Conservation (phyloP, 176 grass and related monocot genomes). For the Pontederia crassipes region DNA sequence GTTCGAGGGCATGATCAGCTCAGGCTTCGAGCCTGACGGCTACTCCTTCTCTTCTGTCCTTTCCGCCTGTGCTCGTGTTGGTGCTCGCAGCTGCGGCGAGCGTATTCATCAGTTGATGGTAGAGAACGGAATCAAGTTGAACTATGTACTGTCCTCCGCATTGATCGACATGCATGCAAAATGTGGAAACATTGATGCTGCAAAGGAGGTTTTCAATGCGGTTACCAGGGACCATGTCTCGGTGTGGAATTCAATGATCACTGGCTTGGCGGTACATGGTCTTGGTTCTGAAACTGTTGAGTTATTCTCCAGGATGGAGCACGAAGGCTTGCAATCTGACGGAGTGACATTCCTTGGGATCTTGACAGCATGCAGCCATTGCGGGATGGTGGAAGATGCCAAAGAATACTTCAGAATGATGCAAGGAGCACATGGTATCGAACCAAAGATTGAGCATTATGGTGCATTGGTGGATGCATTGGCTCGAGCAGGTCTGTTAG, state of each 20-base stretch:
- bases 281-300: slow-evolving; percentile 34
- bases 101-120: slow-evolving; percentile 48
- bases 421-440: slow-evolving; percentile 38
- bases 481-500: slow-evolving; percentile 43
- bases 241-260: slow-evolving; percentile 57
- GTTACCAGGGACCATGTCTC: slow-evolving; percentile 30
- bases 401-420: slow-evolving; percentile 32
- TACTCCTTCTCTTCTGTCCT: slow-evolving; percentile 59
- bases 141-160: slow-evolving; percentile 45
- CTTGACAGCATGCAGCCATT: slow-evolving; percentile 63
- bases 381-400: slow-evolving; percentile 52
- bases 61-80: slow-evolving; percentile 48
- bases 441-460: slow-evolving; percentile 45
- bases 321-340: slow-evolving; percentile 40
- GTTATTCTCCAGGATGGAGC: slow-evolving; percentile 40
- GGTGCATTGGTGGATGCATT: slow-evolving; percentile 52
- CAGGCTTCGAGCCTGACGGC: slow-evolving; percentile 40
- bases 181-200: slow-evolving; percentile 49
- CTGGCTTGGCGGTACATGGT: slow-evolving; percentile 49
- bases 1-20: slow-evolving; percentile 42
- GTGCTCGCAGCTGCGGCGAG: slow-evolving; percentile 37
- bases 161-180: slow-evolving; percentile 70
- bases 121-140: slow-evolving; percentile 37
- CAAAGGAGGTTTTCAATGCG: slow-evolving; percentile 36
- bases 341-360: slow-evolving; percentile 51